Evolutionary conservation across 306 rosid genomes (phyloP).

Genomic region (Pyrus pyrifolia): DNA sequence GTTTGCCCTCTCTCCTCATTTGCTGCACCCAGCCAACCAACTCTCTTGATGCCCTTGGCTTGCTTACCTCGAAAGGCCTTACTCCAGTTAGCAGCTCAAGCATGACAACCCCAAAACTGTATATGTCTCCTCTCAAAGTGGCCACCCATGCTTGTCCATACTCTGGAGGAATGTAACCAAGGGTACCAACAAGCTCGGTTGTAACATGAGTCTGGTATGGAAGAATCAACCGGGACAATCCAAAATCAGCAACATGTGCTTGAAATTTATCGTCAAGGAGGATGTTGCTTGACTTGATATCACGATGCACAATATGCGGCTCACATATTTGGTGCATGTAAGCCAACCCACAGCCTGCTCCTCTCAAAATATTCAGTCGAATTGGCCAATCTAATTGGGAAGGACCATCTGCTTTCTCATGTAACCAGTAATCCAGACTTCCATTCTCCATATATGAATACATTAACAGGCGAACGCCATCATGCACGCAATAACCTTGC

Average conservation of each 20-base stretch:
- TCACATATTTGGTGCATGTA: slow-evolving; percentile 88
- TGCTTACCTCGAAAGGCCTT: slow-evolving; percentile 82
- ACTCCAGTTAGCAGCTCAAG: slow-evolving; percentile 84
- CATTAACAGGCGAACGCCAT: slow-evolving; percentile 69
- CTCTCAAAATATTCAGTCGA: slow-evolving; percentile 57
- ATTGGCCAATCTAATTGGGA: slow-evolving; percentile 77
- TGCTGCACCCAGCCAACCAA: slow-evolving; percentile 84
- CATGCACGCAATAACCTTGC: slow-evolving; percentile 82
- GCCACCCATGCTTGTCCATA: slow-evolving; percentile 98
- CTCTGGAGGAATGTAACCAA: slow-evolving; percentile 95
- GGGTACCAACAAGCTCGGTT: slow-evolving; percentile 94
- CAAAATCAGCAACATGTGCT: slow-evolving; percentile 93
- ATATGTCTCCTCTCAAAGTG: slow-evolving; percentile 88
- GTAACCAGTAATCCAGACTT: slow-evolving; percentile 92
- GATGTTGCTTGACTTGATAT: slow-evolving; percentile 90
- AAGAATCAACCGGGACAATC: slow-evolving; percentile 76
- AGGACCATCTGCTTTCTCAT: slow-evolving; percentile 76
- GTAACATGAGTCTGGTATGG: slow-evolving; percentile 95
- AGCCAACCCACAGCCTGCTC: slow-evolving; percentile 71
- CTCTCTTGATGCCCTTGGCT: slow-evolving; percentile 67
- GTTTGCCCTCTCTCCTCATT: slow-evolving; percentile 68
- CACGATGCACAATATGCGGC: slow-evolving; percentile 92
- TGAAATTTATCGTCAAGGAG: slow-evolving; percentile 74
- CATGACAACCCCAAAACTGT: slow-evolving; percentile 92
- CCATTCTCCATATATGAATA: slow-evolving; percentile 92